phyloP scores from a whole-genome alignment of 2,329 filamentous ascomycete species.

The Aplosporella prunicola region DNA sequence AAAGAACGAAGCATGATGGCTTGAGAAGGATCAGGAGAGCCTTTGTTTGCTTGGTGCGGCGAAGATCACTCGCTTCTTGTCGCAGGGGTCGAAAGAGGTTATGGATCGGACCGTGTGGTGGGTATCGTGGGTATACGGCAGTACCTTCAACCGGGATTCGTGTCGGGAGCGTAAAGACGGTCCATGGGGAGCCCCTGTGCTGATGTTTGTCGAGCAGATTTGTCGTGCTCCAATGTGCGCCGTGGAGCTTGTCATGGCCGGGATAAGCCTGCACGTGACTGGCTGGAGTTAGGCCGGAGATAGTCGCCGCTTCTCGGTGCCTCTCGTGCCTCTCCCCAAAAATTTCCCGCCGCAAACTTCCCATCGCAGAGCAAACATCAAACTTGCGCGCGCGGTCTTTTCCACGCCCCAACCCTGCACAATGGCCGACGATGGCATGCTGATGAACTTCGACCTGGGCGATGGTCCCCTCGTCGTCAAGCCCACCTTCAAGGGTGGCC shows the following conservation, averaged over 20 bases:
- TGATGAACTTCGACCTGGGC: conserved; percentile 80
- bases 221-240: conserved; percentile 10
- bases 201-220: too few relatives aligned
- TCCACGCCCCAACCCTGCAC: conserved; percentile 10
- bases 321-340: background rate
- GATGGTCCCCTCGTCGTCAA: conserved; percentile 56
- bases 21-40: too few relatives aligned
- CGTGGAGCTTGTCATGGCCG: conserved; percentile 4
- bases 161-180: too few relatives aligned
- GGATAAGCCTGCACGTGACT: background rate
- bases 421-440: conserved; percentile 93
- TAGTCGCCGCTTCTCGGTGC: background rate
- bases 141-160: too few relatives aligned
- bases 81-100: too few relatives aligned
- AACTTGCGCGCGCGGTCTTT: background rate
- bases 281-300: too few relatives aligned
- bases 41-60: too few relatives aligned
- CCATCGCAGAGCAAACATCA: background rate
- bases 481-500: conserved; percentile 71
- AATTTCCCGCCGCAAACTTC: conserved; percentile 1
- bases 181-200: too few relatives aligned
- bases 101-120: too few relatives aligned
- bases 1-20: too few relatives aligned
- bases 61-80: too few relatives aligned
- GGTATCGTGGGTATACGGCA: too few relatives aligned